These are phyloP conservation scores for Piromyces sp. DNA, from an alignment of 192 early-diverging fungal genomes.

Conservation along the genomic window DNA sequence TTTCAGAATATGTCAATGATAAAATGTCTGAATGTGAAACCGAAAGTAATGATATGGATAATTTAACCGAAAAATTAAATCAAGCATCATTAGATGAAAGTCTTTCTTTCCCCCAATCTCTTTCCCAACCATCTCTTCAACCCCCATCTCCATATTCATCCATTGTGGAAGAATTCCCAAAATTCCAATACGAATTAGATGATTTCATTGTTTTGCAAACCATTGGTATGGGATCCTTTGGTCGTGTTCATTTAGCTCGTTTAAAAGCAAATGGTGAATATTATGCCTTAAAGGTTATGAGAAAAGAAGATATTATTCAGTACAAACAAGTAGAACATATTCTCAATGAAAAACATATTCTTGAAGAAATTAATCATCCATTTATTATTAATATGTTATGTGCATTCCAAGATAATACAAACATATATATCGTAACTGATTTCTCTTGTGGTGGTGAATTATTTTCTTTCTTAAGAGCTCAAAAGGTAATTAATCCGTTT, in stretches of 20 bases:
- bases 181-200: neutral
- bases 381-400: conserved; percentile 21
- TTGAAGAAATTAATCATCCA: conserved; percentile 21
- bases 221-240: neutral
- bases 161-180: neutral
- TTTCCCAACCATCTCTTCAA: neutral
- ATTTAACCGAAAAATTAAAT: neutral
- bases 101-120: neutral
- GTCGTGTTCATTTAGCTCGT: neutral
- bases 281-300: conserved; percentile 38
- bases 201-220: neutral
- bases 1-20: neutral
- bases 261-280: conserved; percentile 19
- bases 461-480: conserved; percentile 54
- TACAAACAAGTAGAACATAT: conserved; percentile 33
- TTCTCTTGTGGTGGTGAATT: conserved; percentile 92
- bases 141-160: neutral
- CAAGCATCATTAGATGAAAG: neutral
- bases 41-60: neutral
- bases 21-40: neutral
- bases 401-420: conserved; percentile 81
- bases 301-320: conserved; percentile 29
- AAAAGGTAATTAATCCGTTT: conserved; percentile 53
- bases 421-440: conserved; percentile 89
- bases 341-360: conserved; percentile 36